Conservation (phyloP, 2,329 filamentous ascomycete species). For the Calonectria hongkongensis region DNA sequence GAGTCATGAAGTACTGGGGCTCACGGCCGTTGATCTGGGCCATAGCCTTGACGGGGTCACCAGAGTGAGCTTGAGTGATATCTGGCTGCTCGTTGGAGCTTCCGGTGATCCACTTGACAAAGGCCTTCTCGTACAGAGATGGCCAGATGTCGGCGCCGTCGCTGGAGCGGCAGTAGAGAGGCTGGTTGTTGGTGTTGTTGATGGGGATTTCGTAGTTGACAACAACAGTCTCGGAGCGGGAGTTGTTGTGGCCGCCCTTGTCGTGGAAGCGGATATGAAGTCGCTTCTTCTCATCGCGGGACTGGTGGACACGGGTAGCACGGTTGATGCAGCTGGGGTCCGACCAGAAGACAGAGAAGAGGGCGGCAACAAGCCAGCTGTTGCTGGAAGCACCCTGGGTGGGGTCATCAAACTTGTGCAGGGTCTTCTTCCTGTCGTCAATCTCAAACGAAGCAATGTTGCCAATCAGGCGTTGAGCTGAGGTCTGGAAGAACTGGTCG, state of each 20-base stretch:
- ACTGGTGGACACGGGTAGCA: slow-evolving; percentile 52
- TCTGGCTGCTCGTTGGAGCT: slow-evolving; percentile 60
- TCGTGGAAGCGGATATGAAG: slow-evolving; percentile 63
- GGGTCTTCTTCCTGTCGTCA: slow-evolving; percentile 44
- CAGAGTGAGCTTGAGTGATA: slow-evolving; percentile 63
- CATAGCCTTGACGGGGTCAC: slow-evolving; percentile 67
- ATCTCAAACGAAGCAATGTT: slow-evolving; percentile 57
- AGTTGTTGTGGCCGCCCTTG: slow-evolving; percentile 66
- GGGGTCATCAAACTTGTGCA: slow-evolving; percentile 63
- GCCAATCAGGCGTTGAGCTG: slow-evolving; percentile 57
- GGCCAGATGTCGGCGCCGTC: slow-evolving; percentile 66
- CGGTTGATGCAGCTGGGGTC: slow-evolving; percentile 65
- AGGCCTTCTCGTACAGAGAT: slow-evolving; percentile 68
- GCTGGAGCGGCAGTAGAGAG: slow-evolving; percentile 64
- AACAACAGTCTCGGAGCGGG: slow-evolving; percentile 61
- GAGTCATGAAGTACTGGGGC: slow-evolving; percentile 60
- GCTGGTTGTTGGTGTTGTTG: slow-evolving; percentile 65
- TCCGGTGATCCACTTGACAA: slow-evolving; percentile 65
- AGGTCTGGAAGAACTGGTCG: slow-evolving; percentile 58
- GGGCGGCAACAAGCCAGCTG: slow-evolving; percentile 66
- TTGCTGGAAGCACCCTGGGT: slow-evolving; percentile 64
- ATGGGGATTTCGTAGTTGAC: slow-evolving; percentile 66
- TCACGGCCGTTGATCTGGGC: slow-evolving; percentile 64
- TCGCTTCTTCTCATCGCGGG: slow-evolving; percentile 54
- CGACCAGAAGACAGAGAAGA: slow-evolving; percentile 68